Percentiles rank a stretch among this genome's conserved stretches.
Evolutionary conservation across 1,284 basidiomycete genomes (phyloP).

Genomic region (Malassezia sympodialis): DNA sequence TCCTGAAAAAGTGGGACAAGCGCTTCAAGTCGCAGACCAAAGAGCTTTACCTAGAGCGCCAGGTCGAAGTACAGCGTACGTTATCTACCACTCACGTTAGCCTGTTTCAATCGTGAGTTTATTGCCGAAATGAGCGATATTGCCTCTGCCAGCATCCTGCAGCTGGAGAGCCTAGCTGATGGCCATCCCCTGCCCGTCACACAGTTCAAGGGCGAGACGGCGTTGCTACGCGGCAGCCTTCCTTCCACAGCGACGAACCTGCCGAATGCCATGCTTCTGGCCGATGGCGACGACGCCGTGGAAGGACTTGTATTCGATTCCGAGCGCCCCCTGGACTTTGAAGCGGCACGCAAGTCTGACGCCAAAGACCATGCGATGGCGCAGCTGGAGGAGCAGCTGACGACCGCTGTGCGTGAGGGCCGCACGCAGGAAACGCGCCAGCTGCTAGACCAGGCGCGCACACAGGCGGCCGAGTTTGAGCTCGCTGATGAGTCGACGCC

Average conservation of each 20-base stretch:
- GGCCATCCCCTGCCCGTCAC: constrained; percentile 16
- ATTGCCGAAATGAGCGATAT: constrained; percentile 92
- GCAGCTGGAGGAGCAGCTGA: constrained; percentile 40
- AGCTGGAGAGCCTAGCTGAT: constrained; percentile 63
- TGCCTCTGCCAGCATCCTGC: constrained; percentile 81
- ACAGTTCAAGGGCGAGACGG: constrained; percentile 10
- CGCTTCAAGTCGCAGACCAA: constrained; percentile 85
- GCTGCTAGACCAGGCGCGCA: constrained; percentile 23
- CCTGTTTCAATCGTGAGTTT: constrained; percentile 69
- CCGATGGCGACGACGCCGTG: constrained; percentile 13
- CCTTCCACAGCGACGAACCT: constrained; percentile 9
- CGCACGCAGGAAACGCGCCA: constrained; percentile 26
- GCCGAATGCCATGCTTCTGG: constrained; percentile 4
- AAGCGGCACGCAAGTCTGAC: constrained; percentile 23
- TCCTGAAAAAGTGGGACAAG: constrained; percentile 98
- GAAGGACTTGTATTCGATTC: constrained; percentile 22
- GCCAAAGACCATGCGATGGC: constrained; percentile 31
- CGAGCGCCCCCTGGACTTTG: constrained; percentile 42
- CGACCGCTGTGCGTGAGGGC: constrained; percentile 28
- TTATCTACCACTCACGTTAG: constrained; percentile 41
- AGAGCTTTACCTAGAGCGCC: constrained; percentile 88
- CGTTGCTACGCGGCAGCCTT: constrained; percentile 5
- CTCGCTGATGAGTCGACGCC: constrained; percentile 21
- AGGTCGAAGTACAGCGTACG: constrained; percentile 87
- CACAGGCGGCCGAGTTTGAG: constrained; percentile 17